Percentiles rank a stretch among this genome's conserved stretches.
phyloP scores from a whole-genome alignment of 495 filamentous ascomycete genomes.

The Hypoxylon fragiforme region DNA sequence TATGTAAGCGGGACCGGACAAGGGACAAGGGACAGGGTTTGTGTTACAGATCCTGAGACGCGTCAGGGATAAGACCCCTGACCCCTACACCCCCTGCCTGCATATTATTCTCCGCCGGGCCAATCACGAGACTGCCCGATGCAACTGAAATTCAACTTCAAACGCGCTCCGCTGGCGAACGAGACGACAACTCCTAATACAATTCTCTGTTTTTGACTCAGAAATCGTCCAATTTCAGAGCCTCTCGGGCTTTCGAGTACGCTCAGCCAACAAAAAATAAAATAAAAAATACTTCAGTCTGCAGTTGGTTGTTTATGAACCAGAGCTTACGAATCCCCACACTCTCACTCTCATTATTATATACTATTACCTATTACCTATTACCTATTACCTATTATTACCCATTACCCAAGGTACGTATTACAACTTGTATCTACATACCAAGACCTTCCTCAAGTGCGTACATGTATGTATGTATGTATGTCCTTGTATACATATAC shows the following conservation, averaged over 20 bases:
- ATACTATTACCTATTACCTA: no score
- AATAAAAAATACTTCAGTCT: slow-evolving; percentile 9
- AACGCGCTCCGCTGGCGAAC: slow-evolving; percentile 35
- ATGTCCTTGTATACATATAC: no score
- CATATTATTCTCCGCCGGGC: slow-evolving; percentile 30
- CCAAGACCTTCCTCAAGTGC: no score
- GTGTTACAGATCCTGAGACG: slow-evolving; percentile 38
- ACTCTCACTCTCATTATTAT: no score
- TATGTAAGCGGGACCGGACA: not conserved
- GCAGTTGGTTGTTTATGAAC: slow-evolving; percentile 16
- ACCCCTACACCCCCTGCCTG: slow-evolving; percentile 30
- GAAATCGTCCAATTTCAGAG: slow-evolving; percentile 28
- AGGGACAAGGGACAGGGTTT: slow-evolving; percentile 8
- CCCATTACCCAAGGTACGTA: no score
- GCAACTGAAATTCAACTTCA: slow-evolving; percentile 37
- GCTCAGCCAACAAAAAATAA: slow-evolving; percentile 11
- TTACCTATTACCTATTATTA: no score
- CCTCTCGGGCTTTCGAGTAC: slow-evolving; percentile 3
- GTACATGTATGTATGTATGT: no score
- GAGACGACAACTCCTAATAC: slow-evolving; percentile 37
- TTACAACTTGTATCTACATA: no score
- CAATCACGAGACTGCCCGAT: slow-evolving; percentile 26
- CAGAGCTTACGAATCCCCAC: slow-evolving; percentile 2
- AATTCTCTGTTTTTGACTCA: slow-evolving; percentile 31
- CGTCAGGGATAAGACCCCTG: slow-evolving; percentile 31